Evolutionary conservation across 2,329 filamentous ascomycete genomes (phyloP).

Genomic region (Lecanicillium sp.): DNA sequence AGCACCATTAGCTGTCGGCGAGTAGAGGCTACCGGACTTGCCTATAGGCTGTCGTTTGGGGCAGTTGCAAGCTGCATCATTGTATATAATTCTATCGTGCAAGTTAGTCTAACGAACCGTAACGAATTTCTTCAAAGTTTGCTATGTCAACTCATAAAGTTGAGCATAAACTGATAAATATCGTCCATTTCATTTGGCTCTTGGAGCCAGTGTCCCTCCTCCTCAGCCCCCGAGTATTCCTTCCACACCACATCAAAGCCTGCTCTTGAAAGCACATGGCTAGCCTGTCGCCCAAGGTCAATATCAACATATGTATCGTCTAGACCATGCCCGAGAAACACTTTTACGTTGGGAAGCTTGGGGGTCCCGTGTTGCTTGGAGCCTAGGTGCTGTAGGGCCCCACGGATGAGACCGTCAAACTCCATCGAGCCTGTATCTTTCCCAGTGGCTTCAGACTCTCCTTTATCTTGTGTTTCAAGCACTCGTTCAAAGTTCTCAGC

Average conservation of each 20-base stretch:
- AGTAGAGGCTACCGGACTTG: background rate
- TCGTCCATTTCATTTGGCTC: constrained; percentile 35
- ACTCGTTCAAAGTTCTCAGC: constrained; percentile 22
- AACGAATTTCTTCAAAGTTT: too few relatives aligned
- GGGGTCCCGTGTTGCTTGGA: background rate
- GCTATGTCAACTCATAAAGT: too few relatives aligned
- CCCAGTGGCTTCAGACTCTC: background rate
- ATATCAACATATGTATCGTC: constrained; percentile 40
- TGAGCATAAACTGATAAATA: too few relatives aligned
- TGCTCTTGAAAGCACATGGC: constrained; percentile 19
- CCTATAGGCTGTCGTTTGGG: background rate
- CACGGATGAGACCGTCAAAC: background rate
- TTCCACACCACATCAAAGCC: constrained; percentile 27
- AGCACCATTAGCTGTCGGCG: background rate
- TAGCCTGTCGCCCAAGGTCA: constrained; percentile 28
- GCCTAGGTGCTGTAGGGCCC: background rate
- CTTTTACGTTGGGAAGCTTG: background rate
- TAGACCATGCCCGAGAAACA: constrained; percentile 34
- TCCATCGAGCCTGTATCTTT: background rate
- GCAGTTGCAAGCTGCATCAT: background rate
- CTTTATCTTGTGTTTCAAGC: too few relatives aligned
- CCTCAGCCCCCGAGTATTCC: constrained; percentile 33
- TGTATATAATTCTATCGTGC: too few relatives aligned
- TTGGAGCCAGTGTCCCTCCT: constrained; percentile 40
- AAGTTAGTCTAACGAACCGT: too few relatives aligned